These are phyloP conservation scores for Podila verticillata DNA, from an alignment of 192 early-diverging fungal species.

Conservation along the genomic window DNA sequence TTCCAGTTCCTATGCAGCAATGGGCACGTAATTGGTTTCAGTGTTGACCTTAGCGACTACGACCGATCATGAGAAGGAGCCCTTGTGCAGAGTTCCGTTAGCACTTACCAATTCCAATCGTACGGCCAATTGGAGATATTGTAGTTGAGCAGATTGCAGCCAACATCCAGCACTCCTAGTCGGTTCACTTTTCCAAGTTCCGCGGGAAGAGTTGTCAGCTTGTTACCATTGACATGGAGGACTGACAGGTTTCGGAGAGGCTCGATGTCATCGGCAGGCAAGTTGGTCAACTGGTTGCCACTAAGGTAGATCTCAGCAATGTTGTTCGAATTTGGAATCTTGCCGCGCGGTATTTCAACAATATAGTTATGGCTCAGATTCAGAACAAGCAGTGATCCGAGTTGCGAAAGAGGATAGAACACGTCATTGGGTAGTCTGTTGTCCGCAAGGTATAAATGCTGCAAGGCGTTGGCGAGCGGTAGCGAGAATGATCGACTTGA, in stretches of 20 bases:
- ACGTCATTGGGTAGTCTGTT: slow-evolving; percentile 86
- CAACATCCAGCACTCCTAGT: slow-evolving; percentile 82
- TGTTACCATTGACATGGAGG: slow-evolving; percentile 92
- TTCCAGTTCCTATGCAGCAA: slow-evolving; percentile 79
- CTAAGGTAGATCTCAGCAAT: slow-evolving; percentile 83
- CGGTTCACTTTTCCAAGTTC: slow-evolving; percentile 88
- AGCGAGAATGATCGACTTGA: slow-evolving; percentile 46
- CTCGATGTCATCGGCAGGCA: slow-evolving; percentile 89
- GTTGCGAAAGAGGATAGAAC: slow-evolving; percentile 74
- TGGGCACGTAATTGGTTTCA: too few relatives aligned
- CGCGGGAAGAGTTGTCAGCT: slow-evolving; percentile 88
- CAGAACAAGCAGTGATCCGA: slow-evolving; percentile 77
- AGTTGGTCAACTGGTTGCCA: slow-evolving; percentile 82
- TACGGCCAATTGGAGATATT: slow-evolving; percentile 96
- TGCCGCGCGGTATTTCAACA: slow-evolving; percentile 81
- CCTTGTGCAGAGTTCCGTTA: background rate
- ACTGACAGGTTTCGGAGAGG: slow-evolving; percentile 71
- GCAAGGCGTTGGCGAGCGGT: slow-evolving; percentile 66
- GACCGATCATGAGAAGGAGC: background rate
- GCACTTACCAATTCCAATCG: slow-evolving; percentile 90
- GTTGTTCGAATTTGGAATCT: slow-evolving; percentile 72
- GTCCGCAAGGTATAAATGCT: slow-evolving; percentile 78
- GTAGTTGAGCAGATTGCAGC: slow-evolving; percentile 89
- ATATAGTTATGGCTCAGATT: slow-evolving; percentile 88
- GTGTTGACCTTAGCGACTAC: too few relatives aligned